A percentile compares a stretch with the other conserved stretches of the same genome.
Evolutionary conservation across 2,329 filamentous ascomycete genomes (phyloP).

Genomic region (Daldinia sp.): DNA sequence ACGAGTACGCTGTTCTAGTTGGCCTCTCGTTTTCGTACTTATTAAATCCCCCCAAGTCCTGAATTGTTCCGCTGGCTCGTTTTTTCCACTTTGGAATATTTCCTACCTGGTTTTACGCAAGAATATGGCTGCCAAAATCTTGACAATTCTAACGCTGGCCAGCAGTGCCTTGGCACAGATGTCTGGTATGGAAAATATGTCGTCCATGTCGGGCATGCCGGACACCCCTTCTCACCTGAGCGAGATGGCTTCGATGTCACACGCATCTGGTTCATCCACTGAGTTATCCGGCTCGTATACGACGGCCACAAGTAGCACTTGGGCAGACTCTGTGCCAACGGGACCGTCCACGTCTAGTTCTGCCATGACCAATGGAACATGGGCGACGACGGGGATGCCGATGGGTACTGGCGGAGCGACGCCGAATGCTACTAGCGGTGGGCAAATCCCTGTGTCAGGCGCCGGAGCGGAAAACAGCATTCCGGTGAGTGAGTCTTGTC

Average conservation of each 20-base stretch:
- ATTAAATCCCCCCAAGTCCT: conserved; percentile 6
- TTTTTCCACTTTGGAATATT: neutral
- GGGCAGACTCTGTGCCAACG: conserved; percentile 27
- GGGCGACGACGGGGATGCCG: conserved; percentile 33
- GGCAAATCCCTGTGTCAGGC: conserved; percentile 39
- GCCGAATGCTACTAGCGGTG: conserved; percentile 38
- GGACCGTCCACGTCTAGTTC: conserved; percentile 21
- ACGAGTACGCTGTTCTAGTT: conserved; percentile 19
- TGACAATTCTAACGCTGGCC: conserved; percentile 44
- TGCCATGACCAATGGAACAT: conserved; percentile 27
- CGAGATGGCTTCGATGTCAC: conserved; percentile 19
- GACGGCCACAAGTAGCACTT: conserved; percentile 17
- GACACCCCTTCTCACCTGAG: conserved; percentile 17
- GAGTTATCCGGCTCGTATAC: conserved; percentile 18
- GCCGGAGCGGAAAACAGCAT: conserved; percentile 35
- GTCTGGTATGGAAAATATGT: conserved; percentile 26
- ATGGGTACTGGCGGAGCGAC: conserved; percentile 38
- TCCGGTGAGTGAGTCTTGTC: conserved; percentile 44
- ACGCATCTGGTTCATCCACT: conserved; percentile 15
- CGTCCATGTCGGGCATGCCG: neutral
- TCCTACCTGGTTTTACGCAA: conserved; percentile 10
- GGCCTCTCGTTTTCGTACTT: neutral
- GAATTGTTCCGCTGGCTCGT: neutral
- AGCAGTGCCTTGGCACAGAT: conserved; percentile 44
- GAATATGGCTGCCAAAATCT: conserved; percentile 45